These are phyloP conservation scores for Zygoascus tannicola DNA, from an alignment of 805 yeast species.

Conservation along the genomic window DNA sequence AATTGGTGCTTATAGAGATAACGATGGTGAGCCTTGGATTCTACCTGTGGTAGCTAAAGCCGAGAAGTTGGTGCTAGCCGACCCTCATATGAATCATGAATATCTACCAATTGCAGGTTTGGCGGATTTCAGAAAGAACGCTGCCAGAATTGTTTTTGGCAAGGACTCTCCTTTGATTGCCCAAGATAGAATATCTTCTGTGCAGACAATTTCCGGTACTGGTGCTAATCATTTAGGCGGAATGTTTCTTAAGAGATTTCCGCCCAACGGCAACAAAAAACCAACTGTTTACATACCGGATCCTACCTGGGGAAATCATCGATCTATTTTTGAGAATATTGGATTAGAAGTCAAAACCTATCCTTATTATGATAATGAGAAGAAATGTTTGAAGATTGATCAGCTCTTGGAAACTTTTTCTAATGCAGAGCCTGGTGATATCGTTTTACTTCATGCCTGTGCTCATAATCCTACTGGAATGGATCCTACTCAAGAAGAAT, in stretches of 20 bases:
- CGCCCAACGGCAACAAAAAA: constrained; percentile 23
- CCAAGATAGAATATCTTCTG: constrained; percentile 45
- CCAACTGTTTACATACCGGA: constrained; percentile 58
- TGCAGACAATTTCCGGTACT: constrained; percentile 78
- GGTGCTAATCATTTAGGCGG: constrained; percentile 90
- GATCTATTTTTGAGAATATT: constrained; percentile 62
- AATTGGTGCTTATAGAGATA: constrained; percentile 71
- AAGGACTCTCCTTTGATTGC: constrained; percentile 47
- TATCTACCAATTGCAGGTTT: constrained; percentile 78
- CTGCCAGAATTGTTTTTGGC: constrained; percentile 61
- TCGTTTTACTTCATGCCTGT: constrained; percentile 83
- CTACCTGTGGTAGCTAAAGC: constrained; percentile 61
- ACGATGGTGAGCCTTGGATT: constrained; percentile 61
- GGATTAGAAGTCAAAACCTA: constrained; percentile 63
- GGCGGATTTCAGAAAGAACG: constrained; percentile 54
- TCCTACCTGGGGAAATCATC: constrained; percentile 99
- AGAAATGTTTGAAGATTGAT: constrained; percentile 60
- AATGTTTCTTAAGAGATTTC: constrained; percentile 48
- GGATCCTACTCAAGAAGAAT: constrained; percentile 78
- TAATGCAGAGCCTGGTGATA: constrained; percentile 63
- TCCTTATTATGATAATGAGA: constrained; percentile 75
- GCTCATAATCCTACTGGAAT: constrained; percentile 98
- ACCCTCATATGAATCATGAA: constrained; percentile 71
- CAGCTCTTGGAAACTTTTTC: constrained; percentile 55
- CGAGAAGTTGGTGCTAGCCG: constrained; percentile 54